phyloP scores from a whole-genome alignment of 176 grass and related monocot species.

The Ensete ventricosum region DNA sequence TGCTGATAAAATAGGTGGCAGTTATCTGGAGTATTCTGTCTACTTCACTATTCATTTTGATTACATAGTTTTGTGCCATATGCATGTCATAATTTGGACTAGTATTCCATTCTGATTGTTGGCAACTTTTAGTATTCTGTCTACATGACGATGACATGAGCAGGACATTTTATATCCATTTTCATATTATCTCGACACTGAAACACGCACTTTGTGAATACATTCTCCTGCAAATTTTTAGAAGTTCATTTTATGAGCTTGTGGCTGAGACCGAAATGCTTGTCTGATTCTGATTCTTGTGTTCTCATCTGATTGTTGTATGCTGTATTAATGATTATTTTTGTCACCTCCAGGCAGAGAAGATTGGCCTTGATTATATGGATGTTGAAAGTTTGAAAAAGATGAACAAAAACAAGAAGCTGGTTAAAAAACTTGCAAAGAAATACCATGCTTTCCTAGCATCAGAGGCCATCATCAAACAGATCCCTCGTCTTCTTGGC shows the following conservation, averaged over 20 bases:
- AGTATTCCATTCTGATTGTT: no score
- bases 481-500: constrained; percentile 8
- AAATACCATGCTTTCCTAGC: constrained; percentile 6
- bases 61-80: no score
- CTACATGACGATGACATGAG: no score
- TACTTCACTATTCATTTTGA: no score
- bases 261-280: not conserved
- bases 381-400: constrained; percentile 3
- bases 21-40: not conserved
- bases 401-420: constrained; percentile 10
- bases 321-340: not conserved
- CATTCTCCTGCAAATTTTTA: no score
- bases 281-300: not conserved
- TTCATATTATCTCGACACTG: no score
- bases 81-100: no score
- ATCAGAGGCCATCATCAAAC: constrained; percentile 7
- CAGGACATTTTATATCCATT: no score
- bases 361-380: not conserved
- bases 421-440: constrained; percentile 4
- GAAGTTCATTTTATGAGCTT: no score
- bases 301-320: not conserved
- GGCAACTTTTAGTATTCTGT: no score
- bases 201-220: no score
- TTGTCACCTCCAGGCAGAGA: not conserved
- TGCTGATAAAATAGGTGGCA: not conserved